Base-by-base conservation (phyloP, 169 alveolate genomes). In the Amoebophrya sp. region DNA sequence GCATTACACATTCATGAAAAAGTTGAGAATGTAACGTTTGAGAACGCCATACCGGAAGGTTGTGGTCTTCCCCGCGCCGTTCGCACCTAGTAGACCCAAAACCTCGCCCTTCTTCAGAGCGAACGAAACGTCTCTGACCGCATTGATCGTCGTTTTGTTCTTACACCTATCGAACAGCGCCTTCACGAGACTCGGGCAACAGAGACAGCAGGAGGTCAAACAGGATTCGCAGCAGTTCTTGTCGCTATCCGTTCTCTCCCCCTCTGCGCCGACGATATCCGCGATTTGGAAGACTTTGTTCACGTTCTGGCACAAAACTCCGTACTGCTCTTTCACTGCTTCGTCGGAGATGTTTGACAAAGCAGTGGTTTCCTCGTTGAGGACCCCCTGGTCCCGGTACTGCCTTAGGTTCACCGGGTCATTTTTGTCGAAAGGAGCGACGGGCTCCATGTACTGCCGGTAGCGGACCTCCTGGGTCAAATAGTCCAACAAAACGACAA, bases 41-140 rank as follows among this genome's bases (percentile, higher is more conserved):
- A n/a, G n/a, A n/a, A n/a, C n/a, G n/a, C n/a, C n/a, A n/a, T n/a
- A n/a, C n/a, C 96, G 96, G 91, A 97, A 97, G 3, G 97, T 95
- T 25, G 98, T 96, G 10, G 97, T 96, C 89, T 97, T 97, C 40
- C 98, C 98, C 25, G 98, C 98, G 33, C 98, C 98, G 92, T 97
- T 97, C 23, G 96, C 95, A 23, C 98, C 98, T 39, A 97, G 93
- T 39, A 96, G 92, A 23, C 97, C 96, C 93, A 96, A 95, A 89
- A 96, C 95, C 92, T 96, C 98, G n/a, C 97, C 97, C 35, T 94
- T 92, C 38, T 94, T 94, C 40, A 97, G 94, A 40, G 96, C 96
- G 93, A 96, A 96, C 29, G 95, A 92, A 35, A 94, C 92, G 38
- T 95, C 95, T 55, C 96, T 94, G 25, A 96, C 97, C 7, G 98